Base-by-base conservation (phyloP, 1,284 basidiomycete species). In the Naganishia sp. region DNA sequence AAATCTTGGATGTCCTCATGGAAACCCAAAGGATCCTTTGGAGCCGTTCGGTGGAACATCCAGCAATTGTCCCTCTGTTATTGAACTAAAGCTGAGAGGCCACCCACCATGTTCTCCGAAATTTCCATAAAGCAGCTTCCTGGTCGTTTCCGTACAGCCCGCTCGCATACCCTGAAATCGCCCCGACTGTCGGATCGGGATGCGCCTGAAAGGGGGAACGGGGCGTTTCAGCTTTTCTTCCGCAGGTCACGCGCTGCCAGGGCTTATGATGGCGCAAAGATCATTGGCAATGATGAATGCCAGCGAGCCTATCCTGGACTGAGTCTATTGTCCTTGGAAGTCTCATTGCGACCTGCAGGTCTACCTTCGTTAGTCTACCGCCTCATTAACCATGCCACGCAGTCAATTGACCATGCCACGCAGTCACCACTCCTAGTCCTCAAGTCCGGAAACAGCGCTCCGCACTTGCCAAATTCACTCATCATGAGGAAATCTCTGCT, bases 201-300 rank as follows among this genome's bases (percentile, higher is more conserved):
- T 25, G 39, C 33, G 55, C 21, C 25, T 45, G 13, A 21, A 28
- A 50, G n/a, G 13, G 25, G 25, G 5, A 25, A 21, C 15, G 2
- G 42, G 25, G 43, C 55, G 55, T 57, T 57, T 57, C 55, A 57
- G 55, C 42, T 57, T 57, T 57, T 44, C 43, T 23, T 21, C 45
- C 55, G 23, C 39, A 5, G 1, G 45, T 48, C 45, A 48, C 2
- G 23, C 45, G 18, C 18, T 9, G 18, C 1, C 11, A 2, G 6
- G 10, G 36, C 36, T 39, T 13, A 13, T 13, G 13, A 39, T 13
- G 13, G 36, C 36, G 36, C 36, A 39, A 39, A 9, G 13, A 39
- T 7, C 36, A 39, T 39, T 39, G 28, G 28, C 28, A 28, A 28
- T 28, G 5, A 28, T 21, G 28, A 28, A 28, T 28, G 28, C 28